These are phyloP conservation scores for Kitagawia praeruptora DNA, from an alignment of 129 eudicot species.

Conservation along the genomic window DNA sequence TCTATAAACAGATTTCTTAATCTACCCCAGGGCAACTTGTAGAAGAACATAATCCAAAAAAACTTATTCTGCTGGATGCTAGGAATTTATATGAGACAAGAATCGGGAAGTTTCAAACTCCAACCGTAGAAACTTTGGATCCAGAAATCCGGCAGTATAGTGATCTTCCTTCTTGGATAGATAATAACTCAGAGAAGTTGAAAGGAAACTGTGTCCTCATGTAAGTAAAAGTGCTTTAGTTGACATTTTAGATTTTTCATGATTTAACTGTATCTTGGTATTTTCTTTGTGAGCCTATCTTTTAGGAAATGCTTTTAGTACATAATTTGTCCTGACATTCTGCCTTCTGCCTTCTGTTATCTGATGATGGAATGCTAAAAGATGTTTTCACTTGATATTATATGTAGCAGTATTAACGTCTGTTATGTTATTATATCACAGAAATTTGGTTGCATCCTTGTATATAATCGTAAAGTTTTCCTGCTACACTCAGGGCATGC, in stretches of 20 bases:
- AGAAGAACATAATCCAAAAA: slow-evolving; percentile 22
- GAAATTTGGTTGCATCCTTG: not conserved
- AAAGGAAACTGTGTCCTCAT: slow-evolving; percentile 63
- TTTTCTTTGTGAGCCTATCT: not conserved
- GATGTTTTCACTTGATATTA: not conserved
- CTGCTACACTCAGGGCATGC: not conserved
- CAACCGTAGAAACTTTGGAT: slow-evolving; percentile 73
- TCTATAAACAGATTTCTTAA: not conserved
- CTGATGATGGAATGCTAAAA: not conserved
- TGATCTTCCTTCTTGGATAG: slow-evolving; percentile 89
- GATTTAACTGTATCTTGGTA: not conserved
- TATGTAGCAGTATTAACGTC: not conserved
- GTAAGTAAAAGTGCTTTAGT: slow-evolving; percentile 28
- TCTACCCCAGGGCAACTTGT: slow-evolving; percentile 27
- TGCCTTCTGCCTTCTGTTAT: not conserved
- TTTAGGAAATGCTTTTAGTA: not conserved
- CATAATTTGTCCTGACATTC: not conserved
- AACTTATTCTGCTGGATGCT: slow-evolving; percentile 70
- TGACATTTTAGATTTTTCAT: not conserved
- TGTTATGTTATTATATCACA: not conserved
- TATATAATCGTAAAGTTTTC: not conserved
- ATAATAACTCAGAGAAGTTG: slow-evolving; percentile 53
- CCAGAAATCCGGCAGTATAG: slow-evolving; percentile 89
- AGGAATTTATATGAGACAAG: slow-evolving; percentile 89
- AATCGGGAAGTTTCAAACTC: slow-evolving; percentile 70